These are phyloP conservation scores for Mortierella sp. DNA, from an alignment of 371 early-diverging fungal species.

Conservation along the genomic window DNA sequence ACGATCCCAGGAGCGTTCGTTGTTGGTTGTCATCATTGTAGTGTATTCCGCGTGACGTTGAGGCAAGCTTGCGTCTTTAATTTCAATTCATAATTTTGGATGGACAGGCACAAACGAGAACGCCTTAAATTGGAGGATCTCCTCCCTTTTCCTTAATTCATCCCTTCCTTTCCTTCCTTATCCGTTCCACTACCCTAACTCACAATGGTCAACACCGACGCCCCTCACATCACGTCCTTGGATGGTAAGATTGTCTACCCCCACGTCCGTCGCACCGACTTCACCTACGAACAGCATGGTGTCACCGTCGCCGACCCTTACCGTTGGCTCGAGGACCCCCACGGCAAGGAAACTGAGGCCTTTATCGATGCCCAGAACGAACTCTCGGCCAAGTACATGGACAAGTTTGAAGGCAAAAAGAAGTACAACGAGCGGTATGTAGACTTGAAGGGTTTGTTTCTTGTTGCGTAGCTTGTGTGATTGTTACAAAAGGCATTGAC, in stretches of 20 bases:
- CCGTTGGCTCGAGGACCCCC: constrained; percentile 70
- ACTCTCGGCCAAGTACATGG: constrained; percentile 45
- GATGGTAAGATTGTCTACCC: constrained; percentile 57
- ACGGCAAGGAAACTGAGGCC: constrained; percentile 62
- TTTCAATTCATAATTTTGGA: too few species aligned
- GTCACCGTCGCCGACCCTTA: constrained; percentile 62
- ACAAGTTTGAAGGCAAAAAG: constrained; percentile 52
- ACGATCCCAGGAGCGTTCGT: neutral
- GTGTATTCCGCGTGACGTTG: too few species aligned
- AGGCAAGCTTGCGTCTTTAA: too few species aligned
- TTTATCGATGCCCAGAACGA: constrained; percentile 60
- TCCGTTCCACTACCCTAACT: too few species aligned
- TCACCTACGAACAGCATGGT: constrained; percentile 62
- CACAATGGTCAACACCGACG: constrained; percentile 32
- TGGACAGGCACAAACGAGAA: too few species aligned
- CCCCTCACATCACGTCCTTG: constrained; percentile 20
- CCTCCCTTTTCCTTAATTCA: too few species aligned
- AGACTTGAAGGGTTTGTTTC: too few species aligned
- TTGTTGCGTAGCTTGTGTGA: neutral
- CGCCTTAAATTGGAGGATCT: too few species aligned
- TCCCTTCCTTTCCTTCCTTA: too few species aligned
- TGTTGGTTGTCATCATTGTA: neutral
- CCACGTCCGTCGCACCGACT: constrained; percentile 59
- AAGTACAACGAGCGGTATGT: constrained; percentile 55
- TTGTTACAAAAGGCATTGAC: neutral